Conservation (phyloP, 2,329 filamentous ascomycete species). For the Drechslera avenae region DNA sequence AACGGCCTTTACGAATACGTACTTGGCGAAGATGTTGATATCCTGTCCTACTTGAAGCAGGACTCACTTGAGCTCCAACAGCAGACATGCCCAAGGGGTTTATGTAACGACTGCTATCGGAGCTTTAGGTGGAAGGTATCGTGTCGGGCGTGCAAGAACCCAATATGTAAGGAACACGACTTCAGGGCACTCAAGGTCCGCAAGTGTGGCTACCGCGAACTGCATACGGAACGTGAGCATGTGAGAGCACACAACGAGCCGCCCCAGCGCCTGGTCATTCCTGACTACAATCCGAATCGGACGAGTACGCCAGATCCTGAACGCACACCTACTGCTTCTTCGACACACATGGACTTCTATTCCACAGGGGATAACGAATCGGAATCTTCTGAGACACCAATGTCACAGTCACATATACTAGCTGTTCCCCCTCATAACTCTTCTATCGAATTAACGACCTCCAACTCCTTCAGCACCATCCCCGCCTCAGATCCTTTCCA, state of each 20-base stretch:
- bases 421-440: conserved; percentile 27
- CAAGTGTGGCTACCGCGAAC: conserved; percentile 63
- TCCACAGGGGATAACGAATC: conserved; percentile 33
- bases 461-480: conserved; percentile 32
- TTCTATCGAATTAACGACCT: conserved; percentile 38
- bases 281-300: conserved; percentile 44
- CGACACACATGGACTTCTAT: conserved; percentile 29
- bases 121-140: conserved; percentile 65
- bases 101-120: conserved; percentile 63
- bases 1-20: conserved; percentile 50
- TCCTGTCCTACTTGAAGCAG: conserved; percentile 48
- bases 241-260: conserved; percentile 44
- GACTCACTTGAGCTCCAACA: conserved; percentile 51
- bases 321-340: conserved; percentile 31
- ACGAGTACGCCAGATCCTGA: conserved; percentile 30
- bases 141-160: conserved; percentile 62
- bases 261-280: conserved; percentile 42
- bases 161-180: conserved; percentile 65
- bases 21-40: conserved; percentile 48
- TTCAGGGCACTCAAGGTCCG: conserved; percentile 61
- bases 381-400: conserved; percentile 35
- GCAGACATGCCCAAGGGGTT: conserved; percentile 58
- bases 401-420: conserved; percentile 46
- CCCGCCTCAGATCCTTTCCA: conserved; percentile 34
- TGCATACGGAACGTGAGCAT: conserved; percentile 56